phyloP scores from a whole-genome alignment of 2,329 filamentous ascomycete species.

The Amauroascus niger region DNA sequence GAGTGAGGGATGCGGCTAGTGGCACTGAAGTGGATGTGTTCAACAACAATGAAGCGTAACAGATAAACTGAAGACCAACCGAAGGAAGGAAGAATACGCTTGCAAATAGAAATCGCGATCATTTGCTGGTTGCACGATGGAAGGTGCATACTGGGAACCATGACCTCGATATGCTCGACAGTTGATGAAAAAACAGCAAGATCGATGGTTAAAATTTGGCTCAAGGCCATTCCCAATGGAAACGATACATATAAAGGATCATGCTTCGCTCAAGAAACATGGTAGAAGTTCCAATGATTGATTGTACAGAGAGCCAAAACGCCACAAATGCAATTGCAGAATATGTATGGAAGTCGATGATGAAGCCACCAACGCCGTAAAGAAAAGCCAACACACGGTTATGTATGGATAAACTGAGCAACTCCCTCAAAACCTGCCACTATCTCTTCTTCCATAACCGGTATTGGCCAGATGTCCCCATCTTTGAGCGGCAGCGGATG shows the following conservation, averaged over 20 bases:
- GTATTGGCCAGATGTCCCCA: slow-evolving; percentile 13
- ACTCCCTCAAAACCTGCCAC: slow-evolving; percentile 22
- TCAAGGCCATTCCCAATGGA: neutral
- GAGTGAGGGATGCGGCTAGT: neutral
- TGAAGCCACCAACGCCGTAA: neutral
- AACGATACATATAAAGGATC: neutral
- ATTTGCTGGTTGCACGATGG: neutral
- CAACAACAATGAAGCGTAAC: neutral
- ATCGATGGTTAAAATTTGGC: neutral
- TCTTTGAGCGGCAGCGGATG: slow-evolving; percentile 28
- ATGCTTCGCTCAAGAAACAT: neutral
- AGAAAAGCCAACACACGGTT: neutral
- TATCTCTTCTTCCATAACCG: slow-evolving; percentile 21
- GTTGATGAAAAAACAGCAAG: neutral
- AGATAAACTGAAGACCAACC: neutral
- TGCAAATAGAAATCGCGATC: neutral
- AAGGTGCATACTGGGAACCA: neutral
- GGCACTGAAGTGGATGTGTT: neutral
- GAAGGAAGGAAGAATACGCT: neutral
- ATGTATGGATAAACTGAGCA: neutral
- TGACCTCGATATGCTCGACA: neutral
- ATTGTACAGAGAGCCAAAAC: neutral
- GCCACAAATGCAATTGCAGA: neutral
- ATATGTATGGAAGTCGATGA: neutral
- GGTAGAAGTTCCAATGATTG: neutral